Evolutionary conservation across 371 early-diverging fungal species (phyloP).

Genomic region (Rhizopus arrhizus): DNA sequence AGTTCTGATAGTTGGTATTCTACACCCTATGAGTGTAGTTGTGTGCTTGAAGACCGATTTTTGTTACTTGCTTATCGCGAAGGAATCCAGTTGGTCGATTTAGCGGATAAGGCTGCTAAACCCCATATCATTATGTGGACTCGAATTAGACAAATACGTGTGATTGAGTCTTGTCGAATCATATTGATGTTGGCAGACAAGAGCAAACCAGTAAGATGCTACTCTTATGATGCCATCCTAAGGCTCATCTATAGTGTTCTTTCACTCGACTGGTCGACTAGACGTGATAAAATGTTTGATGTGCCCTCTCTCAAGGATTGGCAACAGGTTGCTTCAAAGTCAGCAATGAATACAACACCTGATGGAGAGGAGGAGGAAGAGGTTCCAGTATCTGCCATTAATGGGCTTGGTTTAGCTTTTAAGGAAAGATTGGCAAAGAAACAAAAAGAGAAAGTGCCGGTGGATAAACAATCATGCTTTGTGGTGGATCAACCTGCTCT

Average conservation of each 20-base stretch:
- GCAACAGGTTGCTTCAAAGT: conserved; percentile 24
- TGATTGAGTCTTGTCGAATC: conserved; percentile 35
- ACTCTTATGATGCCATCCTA: conserved; percentile 41
- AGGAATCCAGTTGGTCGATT: conserved; percentile 36
- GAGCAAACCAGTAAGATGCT: conserved; percentile 48
- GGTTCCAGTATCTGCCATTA: not conserved
- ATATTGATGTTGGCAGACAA: conserved; percentile 40
- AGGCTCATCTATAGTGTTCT: conserved; percentile 34
- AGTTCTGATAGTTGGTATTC: conserved; percentile 21
- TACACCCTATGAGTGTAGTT: conserved; percentile 41
- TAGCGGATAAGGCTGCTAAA: conserved; percentile 4
- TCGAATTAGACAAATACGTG: conserved; percentile 34
- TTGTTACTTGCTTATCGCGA: conserved; percentile 34
- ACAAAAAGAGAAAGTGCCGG: conserved; percentile 11
- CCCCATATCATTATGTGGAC: conserved; percentile 39
- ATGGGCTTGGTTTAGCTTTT: not conserved
- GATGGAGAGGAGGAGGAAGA: conserved; percentile 1
- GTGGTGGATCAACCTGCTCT: conserved; percentile 11
- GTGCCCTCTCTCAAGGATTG: conserved; percentile 27
- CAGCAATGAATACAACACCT: conserved; percentile 15
- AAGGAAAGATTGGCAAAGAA: conserved; percentile 22
- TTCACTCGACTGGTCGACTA: conserved; percentile 29
- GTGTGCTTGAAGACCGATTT: conserved; percentile 44
- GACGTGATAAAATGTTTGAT: conserved; percentile 21
- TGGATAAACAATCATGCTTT: not conserved